Base-by-base conservation (phyloP, 192 early-diverging fungal genomes). In the Backusella sp. region DNA sequence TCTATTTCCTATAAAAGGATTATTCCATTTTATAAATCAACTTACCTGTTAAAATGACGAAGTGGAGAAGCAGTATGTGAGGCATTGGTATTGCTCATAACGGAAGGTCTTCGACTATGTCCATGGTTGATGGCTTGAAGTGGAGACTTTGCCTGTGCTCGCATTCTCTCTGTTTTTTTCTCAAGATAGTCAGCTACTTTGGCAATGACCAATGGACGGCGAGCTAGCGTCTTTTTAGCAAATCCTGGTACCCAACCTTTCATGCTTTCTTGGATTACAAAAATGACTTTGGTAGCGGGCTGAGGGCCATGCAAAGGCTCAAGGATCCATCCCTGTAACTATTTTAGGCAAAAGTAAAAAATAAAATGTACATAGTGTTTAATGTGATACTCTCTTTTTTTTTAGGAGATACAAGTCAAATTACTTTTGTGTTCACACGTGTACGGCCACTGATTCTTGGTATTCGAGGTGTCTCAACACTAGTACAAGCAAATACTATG, bases 211-310 rank as follows among this genome's bases (percentile, higher is more conserved):
- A 88, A 69, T 19, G 87, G 84, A 12, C 88, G 81, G 53, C 84
- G 80, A 2, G 83, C 79, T 30, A 88, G 82, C 7, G 86, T 74
- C 39, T 86, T 85, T 77, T 83, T 84, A 12, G 88, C 86, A 70
- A 90, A 85, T n/a, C 83, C 82, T n/a, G 88, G 86, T 11, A 90
- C 75, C 82, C 88, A 82, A n/a, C 85, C 87, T 66, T 83, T 77
- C 65, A 86, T 78, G 28, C 79, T 82, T 15, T 84, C 81, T 73
- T 90, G 88, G 66, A 88, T 80, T n/a, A 90, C 76, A 77, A 83
- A 90, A 5, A 80, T 88, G 19, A 90, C 79, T 75, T 85, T 84
- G 17, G 87, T 90, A 32, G 84, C 76, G 12, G 80, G 85, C 28
- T 70, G 44, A 1, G 85, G 84, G 46, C 83, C 77, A 36, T 81